Evolutionary conservation across 495 filamentous ascomycete genomes (phyloP).

Genomic region (Penicillium dipodomyicola): DNA sequence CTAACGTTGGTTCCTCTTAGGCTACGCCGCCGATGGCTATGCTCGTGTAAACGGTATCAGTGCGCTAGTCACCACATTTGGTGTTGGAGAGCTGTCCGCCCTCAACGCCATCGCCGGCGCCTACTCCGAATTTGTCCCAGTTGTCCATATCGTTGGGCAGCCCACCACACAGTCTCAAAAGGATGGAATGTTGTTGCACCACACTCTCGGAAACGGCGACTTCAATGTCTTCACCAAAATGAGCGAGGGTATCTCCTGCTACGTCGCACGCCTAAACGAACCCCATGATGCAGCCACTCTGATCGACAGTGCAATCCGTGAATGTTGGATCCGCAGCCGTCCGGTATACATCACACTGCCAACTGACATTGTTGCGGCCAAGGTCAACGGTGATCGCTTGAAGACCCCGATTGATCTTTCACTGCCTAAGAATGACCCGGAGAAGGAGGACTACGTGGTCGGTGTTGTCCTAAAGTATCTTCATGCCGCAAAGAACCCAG

Average conservation of each 20-base stretch:
- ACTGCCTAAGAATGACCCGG: constrained; percentile 62
- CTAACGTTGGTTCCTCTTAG: constrained; percentile 30
- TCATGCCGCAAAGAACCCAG: constrained; percentile 68
- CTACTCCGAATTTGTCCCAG: constrained; percentile 59
- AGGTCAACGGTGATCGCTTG: constrained; percentile 71
- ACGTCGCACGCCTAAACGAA: constrained; percentile 65
- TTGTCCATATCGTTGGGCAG: constrained; percentile 66
- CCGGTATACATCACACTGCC: constrained; percentile 87
- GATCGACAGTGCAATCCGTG: constrained; percentile 76
- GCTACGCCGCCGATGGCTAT: constrained; percentile 72
- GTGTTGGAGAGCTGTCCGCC: constrained; percentile 67
- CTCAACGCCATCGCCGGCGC: constrained; percentile 68
- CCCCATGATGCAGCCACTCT: constrained; percentile 64
- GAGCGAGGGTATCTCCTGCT: constrained; percentile 67
- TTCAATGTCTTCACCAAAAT: constrained; percentile 84
- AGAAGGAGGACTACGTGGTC: constrained; percentile 81
- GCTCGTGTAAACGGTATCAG: constrained; percentile 65
- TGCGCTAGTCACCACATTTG: constrained; percentile 66
- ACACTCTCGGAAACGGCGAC: constrained; percentile 90
- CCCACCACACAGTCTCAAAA: constrained; percentile 50
- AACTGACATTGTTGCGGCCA: constrained; percentile 77
- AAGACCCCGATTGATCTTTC: constrained; percentile 66
- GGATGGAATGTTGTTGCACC: constrained; percentile 72
- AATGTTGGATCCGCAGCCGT: constrained; percentile 72
- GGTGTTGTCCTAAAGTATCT: constrained; percentile 75